Evolutionary conservation across 805 yeast species (phyloP).

Genomic region (Candida sithepensis): DNA sequence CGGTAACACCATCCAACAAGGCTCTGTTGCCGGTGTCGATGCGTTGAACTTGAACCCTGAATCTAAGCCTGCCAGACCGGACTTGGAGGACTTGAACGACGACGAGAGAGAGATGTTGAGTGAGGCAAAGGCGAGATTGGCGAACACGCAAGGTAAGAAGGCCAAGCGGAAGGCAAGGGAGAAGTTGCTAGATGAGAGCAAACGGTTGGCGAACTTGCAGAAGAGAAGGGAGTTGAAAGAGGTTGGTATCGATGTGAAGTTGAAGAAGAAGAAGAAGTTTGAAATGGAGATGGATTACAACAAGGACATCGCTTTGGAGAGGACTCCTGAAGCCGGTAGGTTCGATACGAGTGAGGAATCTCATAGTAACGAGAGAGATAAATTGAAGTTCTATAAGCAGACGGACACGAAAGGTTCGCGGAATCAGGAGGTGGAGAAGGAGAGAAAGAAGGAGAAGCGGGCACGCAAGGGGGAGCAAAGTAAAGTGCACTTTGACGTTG

Average conservation of each 20-base stretch:
- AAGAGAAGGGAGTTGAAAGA: slow-evolving; percentile 77
- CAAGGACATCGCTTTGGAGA: slow-evolving; percentile 78
- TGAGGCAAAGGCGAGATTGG: slow-evolving; percentile 90
- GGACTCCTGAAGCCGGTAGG: slow-evolving; percentile 60
- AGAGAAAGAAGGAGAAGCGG: slow-evolving; percentile 17
- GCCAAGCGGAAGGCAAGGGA: slow-evolving; percentile 90
- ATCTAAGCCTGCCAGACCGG: slow-evolving; percentile 77
- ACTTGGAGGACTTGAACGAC: slow-evolving; percentile 73
- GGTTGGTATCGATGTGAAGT: slow-evolving; percentile 59
- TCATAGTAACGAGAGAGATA: slow-evolving; percentile 34
- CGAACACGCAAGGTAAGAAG: slow-evolving; percentile 91
- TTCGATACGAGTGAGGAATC: slow-evolving; percentile 68
- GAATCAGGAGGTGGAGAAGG: slow-evolving; percentile 32
- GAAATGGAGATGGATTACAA: slow-evolving; percentile 74
- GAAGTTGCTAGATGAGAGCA: slow-evolving; percentile 73
- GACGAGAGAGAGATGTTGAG: slow-evolving; percentile 89
- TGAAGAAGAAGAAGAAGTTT: slow-evolving; percentile 50
- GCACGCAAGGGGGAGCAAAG: slow-evolving; percentile 13
- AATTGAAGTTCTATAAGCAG: slow-evolving; percentile 38
- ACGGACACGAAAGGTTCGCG: slow-evolving; percentile 45
- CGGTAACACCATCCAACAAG: slow-evolving; percentile 19
- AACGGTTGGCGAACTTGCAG: slow-evolving; percentile 70
- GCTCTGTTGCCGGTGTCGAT: slow-evolving; percentile 34
- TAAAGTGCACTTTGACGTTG: slow-evolving; percentile 10
- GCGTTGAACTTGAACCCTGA: slow-evolving; percentile 72